Base-by-base conservation (phyloP, 768 basidiomycete species). In the Butyriboletus loyo region DNA sequence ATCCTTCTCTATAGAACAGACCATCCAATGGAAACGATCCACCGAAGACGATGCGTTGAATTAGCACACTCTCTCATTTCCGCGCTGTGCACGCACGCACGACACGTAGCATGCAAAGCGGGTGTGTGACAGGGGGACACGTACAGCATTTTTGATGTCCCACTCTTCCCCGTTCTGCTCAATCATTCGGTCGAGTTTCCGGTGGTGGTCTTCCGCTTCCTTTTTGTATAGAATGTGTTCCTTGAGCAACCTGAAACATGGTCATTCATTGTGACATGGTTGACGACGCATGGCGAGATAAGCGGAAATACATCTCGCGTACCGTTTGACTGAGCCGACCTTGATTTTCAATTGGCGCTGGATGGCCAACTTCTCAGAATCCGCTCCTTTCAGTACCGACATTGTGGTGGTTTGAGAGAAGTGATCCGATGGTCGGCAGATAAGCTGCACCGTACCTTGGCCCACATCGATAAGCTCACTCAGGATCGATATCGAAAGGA, bases 271-370 rank as follows among this genome's bases (percentile, higher is more conserved):
- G 53, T 45, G 51, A 49, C 30, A 57, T 48, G 45, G 44, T 46
- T 24, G 22, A 28, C 8, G 13, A 11, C 47, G 30, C 37, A 41
- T 30, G 39, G 36, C 59, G 38, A 43, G 56, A 56, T 51, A 54
- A 28, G 60, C 49, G 55, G 56, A 56, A 47, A 62, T 53, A n/a
- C n/a, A 39, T 51, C 48, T 13, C 39, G 58, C 73, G 60, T 59
- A 91, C 90, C 90, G 77, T 66, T 77, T 79, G 42, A 82, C 79
- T 36, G 75, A 80, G 27, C 83, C 83, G 6, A 83, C 62, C 73
- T 89, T 91, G 75, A 92, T 92, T 70, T 82, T 87, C 56, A 93
- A 79, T 61, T 90, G 87, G 48, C 81, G 79, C 46, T 77, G 77
- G 44, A 83, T 63, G 27, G 79, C 71, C 45, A 57, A 14, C 54